Base-by-base conservation (phyloP, 352 stramenopile species). In the Phytophthora vignae region DNA sequence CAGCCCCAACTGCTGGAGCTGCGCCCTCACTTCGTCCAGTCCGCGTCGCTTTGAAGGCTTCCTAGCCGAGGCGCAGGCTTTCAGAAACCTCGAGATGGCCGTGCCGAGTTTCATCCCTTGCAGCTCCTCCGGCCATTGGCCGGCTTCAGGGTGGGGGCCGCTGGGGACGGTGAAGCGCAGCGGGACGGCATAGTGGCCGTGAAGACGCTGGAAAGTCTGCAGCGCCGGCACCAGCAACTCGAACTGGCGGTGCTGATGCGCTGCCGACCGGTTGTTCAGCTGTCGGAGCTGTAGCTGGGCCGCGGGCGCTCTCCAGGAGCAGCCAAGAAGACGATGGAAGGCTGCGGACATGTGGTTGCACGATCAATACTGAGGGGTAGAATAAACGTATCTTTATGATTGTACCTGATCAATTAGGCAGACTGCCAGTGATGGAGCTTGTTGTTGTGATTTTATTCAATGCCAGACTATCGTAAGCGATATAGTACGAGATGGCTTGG, bases 81-180 rank as follows among this genome's bases (percentile, higher is more conserved):
- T 79, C 17, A 82, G 36, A 55, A 84, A 84, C 36, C 77, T 60
- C 27, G 77, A 80, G 67, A 84, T 70, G n/a, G 74, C 59, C 25
- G 77, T 84, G 52, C 77, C 77, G 8, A 84, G 60, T 42, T 84
- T 84, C 67, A 84, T 78, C 25, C 74, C 74, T 7, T 68, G 67
- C 11, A 82, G 40, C 27, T 80, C 74, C 27, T 69, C 10, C 0
- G 71, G 60, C 77, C 77, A 84, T 5, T 56, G 33, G 0, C 56
- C 6, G 17, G 29, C 54, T 17, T 56, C 33, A 48, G 17, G 1
- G 33, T 17, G 36, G 21, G 42, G 22, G 21, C 6, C 29, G 14
- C 19, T 63, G 3, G 77, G 77, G n/a, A 81, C 42, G 10, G 65
- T 77, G 48, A 77, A 84, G 38, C 77, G 77, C 36, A 81, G n/a